These are phyloP conservation scores for Penicillium psychrosexuale DNA, from an alignment of 2,329 filamentous ascomycete species.

Conservation along the genomic window DNA sequence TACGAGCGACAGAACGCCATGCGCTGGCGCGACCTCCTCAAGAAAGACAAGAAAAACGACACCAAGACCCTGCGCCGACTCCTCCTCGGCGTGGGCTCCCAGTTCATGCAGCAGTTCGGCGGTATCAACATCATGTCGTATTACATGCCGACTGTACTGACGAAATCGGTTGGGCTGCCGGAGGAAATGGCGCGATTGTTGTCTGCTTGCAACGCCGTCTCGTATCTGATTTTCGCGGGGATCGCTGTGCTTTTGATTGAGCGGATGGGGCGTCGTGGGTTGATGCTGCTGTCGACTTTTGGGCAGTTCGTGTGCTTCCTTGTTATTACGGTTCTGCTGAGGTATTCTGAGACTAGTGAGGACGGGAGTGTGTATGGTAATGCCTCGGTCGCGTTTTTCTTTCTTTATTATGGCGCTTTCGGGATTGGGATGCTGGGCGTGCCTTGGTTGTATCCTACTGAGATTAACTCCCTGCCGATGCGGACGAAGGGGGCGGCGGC, in stretches of 20 bases:
- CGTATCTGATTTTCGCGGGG: conserved; percentile 47
- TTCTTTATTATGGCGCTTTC: conserved; percentile 15
- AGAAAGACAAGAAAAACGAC: conserved; percentile 12
- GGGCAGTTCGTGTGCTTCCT: conserved; percentile 52
- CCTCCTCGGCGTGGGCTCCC: conserved; percentile 13
- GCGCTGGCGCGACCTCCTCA: conserved; percentile 35
- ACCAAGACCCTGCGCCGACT: conserved; percentile 19
- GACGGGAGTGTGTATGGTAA: background rate
- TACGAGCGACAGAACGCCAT: conserved; percentile 51
- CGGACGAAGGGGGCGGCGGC: conserved; percentile 40
- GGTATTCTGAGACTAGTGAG: background rate
- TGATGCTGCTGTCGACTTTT: conserved; percentile 50
- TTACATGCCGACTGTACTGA: conserved; percentile 39
- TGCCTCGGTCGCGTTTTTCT: conserved; percentile 31
- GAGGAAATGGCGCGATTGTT: conserved; percentile 42
- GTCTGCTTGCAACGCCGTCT: conserved; percentile 47
- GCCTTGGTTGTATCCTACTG: conserved; percentile 45
- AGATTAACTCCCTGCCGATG: conserved; percentile 44
- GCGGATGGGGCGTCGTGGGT: conserved; percentile 47
- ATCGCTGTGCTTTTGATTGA: conserved; percentile 48
- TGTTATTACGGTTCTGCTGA: conserved; percentile 46
- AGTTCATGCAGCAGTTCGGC: conserved; percentile 20
- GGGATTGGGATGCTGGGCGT: conserved; percentile 23
- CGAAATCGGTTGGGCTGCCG: conserved; percentile 41
- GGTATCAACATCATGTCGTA: conserved; percentile 23